Evolutionary conservation across 495 filamentous ascomycete genomes (phyloP).

Genomic region (Letharia lupina): DNA sequence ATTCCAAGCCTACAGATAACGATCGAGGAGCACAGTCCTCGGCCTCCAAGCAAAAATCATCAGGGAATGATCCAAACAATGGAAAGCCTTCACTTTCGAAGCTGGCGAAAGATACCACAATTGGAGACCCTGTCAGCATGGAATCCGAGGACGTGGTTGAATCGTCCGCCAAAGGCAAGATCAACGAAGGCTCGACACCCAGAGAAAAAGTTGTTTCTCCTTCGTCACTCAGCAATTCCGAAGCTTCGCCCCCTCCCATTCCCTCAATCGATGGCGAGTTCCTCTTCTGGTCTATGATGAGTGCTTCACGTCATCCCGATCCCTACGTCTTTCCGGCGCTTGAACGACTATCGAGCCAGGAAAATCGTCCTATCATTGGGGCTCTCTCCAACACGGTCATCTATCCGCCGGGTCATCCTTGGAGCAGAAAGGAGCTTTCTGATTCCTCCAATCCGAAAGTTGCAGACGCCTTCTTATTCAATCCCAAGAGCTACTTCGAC

Average conservation of each 20-base stretch:
- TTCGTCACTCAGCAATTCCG: slow-evolving; percentile 7
- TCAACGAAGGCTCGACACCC: neutral
- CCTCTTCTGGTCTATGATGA: slow-evolving; percentile 94
- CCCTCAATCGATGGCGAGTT: slow-evolving; percentile 69
- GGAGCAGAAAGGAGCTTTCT: slow-evolving; percentile 26
- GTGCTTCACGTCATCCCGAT: slow-evolving; percentile 58
- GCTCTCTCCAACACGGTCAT: slow-evolving; percentile 85
- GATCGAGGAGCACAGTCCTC: slow-evolving; percentile 19
- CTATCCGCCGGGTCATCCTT: slow-evolving; percentile 61
- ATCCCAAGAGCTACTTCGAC: slow-evolving; percentile 59
- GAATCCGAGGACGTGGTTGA: slow-evolving; percentile 25
- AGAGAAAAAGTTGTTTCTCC: neutral
- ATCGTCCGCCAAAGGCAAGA: neutral
- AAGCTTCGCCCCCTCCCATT: slow-evolving; percentile 46
- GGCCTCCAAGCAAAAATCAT: neutral
- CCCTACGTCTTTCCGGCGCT: slow-evolving; percentile 83
- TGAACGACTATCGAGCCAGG: slow-evolving; percentile 28
- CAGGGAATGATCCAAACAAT: neutral
- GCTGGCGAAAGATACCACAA: slow-evolving; percentile 24
- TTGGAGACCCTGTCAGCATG: slow-evolving; percentile 25
- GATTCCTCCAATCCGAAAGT: slow-evolving; percentile 20
- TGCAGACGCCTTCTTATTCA: slow-evolving; percentile 30
- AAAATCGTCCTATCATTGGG: slow-evolving; percentile 60
- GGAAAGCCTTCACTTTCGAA: slow-evolving; percentile 19
- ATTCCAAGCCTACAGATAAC: slow-evolving; percentile 20